These are phyloP conservation scores for Crithidia mellificae DNA, from an alignment of 208 protist species.

Conservation along the genomic window DNA sequence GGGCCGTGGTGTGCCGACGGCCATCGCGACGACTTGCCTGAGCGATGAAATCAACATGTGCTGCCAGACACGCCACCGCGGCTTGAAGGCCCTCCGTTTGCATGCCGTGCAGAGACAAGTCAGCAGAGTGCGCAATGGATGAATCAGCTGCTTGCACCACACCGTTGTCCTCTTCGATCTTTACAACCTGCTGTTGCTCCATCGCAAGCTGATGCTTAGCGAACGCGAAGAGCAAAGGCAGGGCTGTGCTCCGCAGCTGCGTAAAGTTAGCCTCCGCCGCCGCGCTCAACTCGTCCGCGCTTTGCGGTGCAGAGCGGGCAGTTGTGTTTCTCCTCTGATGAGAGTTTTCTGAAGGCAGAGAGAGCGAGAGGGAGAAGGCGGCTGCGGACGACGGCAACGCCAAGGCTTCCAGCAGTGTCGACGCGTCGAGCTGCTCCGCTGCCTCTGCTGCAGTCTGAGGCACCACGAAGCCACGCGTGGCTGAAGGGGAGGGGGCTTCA, in stretches of 20 bases:
- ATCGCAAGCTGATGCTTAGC: constrained; percentile 2
- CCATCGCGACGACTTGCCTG: constrained; percentile 34
- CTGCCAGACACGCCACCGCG: constrained; percentile 3
- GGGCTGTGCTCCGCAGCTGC: constrained; percentile 10
- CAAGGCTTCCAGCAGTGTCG: constrained; percentile 22
- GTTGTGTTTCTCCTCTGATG: too few relatives aligned
- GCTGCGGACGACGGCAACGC: background rate
- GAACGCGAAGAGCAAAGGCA: constrained; percentile 18
- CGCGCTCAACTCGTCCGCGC: too few relatives aligned
- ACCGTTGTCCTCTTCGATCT: too few relatives aligned
- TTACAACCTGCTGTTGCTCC: background rate
- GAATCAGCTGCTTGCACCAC: too few relatives aligned
- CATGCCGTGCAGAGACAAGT: background rate
- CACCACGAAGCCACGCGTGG: background rate
- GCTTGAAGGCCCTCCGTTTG: background rate
- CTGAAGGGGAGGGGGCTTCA: background rate
- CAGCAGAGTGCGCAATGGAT: too few relatives aligned
- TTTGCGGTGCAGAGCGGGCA: too few relatives aligned
- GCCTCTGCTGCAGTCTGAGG: constrained; percentile 15
- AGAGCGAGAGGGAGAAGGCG: background rate
- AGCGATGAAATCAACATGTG: constrained; percentile 22
- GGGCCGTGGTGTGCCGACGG: constrained; percentile 45
- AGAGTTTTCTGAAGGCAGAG: background rate
- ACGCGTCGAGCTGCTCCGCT: constrained; percentile 8
- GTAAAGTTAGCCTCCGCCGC: background rate